Evolutionary conservation across 2,329 filamentous ascomycete species (phyloP), one percentile per base, ranked within the genome.

Genomic region (Penicillium italicum): DNA sequence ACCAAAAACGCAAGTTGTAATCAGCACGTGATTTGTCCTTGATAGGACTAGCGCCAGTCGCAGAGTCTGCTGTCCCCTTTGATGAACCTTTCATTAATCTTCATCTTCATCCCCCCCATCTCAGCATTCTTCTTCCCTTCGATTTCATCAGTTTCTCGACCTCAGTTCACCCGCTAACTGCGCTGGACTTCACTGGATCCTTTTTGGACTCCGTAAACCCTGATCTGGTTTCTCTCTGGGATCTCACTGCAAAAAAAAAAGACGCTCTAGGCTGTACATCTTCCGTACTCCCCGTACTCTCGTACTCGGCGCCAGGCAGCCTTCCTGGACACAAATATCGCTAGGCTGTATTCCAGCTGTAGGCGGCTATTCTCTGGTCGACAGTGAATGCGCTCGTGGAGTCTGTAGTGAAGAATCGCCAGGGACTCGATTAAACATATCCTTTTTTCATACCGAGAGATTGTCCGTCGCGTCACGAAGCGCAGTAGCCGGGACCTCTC

Each of bases 301-400:
- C 69, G 66, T 70, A 71, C 67, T 69, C 66, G 60, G 66, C 64
- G 67, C 64, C 61, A 67, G 63, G 68, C 62, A 62, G 60, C 59
- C 59, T 55, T 56, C 58, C 60, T 63, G 65, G 60, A 64, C 60
- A 66, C 59, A 57, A 57, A 64, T 57, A 59, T 68, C 69, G 64
- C 68, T 73, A 71, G 66, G 66, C 69, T 70, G 68, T 72, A 69
- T 72, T 64, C 60, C 69, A 71, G 71, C 71, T 72, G 71, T 73
- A 73, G 70, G 70, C 66, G 65, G 64, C 65, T 66, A 57, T 60
- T 62, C 62, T 61, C 64, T 64, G 59, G 61, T 67, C 65, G 52
- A 66, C 65, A 70, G 62, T 63, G 63, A 66, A 65, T 65, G 60
- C 64, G 63, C 63, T 69, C 60, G 67, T 66, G 67, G 61, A 65